Evolutionary conservation across 208 protist genomes (phyloP).

Genomic region (Trypanosoma mega): DNA sequence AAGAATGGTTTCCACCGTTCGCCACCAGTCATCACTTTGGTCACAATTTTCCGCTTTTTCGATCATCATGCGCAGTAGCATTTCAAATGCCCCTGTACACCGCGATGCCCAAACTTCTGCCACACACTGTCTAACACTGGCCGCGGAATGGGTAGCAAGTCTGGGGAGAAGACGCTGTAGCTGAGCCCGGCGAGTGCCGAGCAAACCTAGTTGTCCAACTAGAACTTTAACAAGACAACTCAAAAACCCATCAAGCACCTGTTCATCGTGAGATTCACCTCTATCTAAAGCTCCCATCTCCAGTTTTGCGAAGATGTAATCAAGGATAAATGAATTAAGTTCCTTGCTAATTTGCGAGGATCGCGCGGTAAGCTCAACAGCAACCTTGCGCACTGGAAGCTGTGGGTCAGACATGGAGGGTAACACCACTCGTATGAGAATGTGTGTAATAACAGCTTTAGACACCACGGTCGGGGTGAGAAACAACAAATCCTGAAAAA

Average conservation of each 20-base stretch:
- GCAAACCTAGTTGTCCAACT: neutral
- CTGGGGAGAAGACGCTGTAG: constrained; percentile 34
- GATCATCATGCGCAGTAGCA: constrained; percentile 24
- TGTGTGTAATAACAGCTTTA: constrained; percentile 1
- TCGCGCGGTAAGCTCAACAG: constrained; percentile 27
- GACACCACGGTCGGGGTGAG: neutral
- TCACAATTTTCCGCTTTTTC: constrained; percentile 12
- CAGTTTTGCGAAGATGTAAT: constrained; percentile 20
- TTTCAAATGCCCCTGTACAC: constrained; percentile 41
- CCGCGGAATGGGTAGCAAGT: constrained; percentile 57
- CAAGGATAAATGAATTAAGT: constrained; percentile 29
- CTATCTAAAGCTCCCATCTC: constrained; percentile 7
- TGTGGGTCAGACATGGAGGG: constrained; percentile 49
- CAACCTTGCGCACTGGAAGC: constrained; percentile 59
- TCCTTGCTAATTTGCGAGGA: constrained; percentile 1
- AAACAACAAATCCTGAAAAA: constrained; percentile 8
- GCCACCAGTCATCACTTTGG: constrained; percentile 41
- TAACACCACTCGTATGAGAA: constrained; percentile 30
- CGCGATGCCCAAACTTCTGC: constrained; percentile 58
- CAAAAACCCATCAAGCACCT: constrained; percentile 20
- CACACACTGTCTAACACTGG: constrained; percentile 74
- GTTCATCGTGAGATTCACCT: neutral
- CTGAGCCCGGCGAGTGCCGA: neutral
- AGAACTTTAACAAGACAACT: constrained; percentile 10
- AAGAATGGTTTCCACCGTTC: constrained; percentile 70